phyloP scores from a whole-genome alignment of 495 filamentous ascomycete species.

The Copromyces sp. region DNA sequence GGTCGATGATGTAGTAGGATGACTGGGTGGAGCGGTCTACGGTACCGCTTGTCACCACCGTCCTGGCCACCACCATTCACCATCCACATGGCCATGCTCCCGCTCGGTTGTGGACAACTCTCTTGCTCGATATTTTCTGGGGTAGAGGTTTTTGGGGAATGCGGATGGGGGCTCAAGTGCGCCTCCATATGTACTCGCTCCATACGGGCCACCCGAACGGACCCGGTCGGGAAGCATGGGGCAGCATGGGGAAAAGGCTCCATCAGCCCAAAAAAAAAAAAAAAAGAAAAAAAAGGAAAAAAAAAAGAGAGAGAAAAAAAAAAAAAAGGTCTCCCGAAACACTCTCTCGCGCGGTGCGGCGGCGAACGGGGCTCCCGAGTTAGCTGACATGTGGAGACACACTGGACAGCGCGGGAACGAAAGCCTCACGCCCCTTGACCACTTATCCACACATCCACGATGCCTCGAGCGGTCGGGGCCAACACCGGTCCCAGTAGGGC shows the following conservation, averaged over 20 bases:
- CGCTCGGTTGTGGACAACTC: not conserved
- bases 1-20: not conserved
- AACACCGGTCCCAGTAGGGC: not conserved
- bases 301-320: no score
- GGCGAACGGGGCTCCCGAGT: no score
- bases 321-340: not conserved
- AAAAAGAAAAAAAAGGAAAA: no score
- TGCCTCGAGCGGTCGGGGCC: not conserved
- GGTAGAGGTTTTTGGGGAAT: not conserved
- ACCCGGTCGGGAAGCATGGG: not conserved
- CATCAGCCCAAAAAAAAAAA: not conserved
- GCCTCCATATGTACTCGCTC: not conserved
- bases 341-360: not conserved
- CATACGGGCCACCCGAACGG: not conserved
- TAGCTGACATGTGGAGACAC: no score
- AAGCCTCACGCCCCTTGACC: not conserved
- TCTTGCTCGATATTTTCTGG: not conserved
- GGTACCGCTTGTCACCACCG: not conserved
- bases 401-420: not conserved
- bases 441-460: not conserved
- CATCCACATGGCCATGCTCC: not conserved
- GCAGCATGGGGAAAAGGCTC: not conserved
- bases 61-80: not conserved
- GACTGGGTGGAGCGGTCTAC: not conserved
- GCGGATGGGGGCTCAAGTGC: not conserved